Percentiles rank a stretch among this genome's conserved stretches.
These are phyloP conservation scores for Agapanthus africanus DNA, from an alignment of 106 monocot genomes.

Conservation along the genomic window DNA sequence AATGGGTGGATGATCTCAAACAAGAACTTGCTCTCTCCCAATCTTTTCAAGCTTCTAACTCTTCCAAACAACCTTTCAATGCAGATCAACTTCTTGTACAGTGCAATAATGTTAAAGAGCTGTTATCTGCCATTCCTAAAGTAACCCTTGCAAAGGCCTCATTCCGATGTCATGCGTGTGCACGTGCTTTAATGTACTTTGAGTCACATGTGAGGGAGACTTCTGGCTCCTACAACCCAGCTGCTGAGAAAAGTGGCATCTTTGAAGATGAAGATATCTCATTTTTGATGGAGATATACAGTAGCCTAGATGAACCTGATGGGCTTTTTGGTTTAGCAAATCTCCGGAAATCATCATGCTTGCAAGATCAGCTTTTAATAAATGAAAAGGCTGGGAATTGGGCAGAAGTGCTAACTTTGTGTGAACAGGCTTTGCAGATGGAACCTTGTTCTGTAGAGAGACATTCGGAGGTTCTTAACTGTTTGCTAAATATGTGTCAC, in stretches of 20 bases:
- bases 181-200: conserved; percentile 87
- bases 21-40: conserved; percentile 86
- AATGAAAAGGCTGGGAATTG: conserved; percentile 95
- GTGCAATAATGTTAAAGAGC: conserved; percentile 75
- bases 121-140: conserved; percentile 89
- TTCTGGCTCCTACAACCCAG: conserved; percentile 90
- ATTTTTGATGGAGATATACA: conserved; percentile 96
- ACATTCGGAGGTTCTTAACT: conserved; percentile 86
- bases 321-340: conserved; percentile 87
- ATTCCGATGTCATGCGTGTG: conserved; percentile 80
- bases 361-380: conserved; percentile 88
- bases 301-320: conserved; percentile 96
- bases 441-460: conserved; percentile 82
- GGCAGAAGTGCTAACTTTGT: conserved; percentile 89
- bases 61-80: conserved; percentile 30
- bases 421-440: conserved; percentile 92
- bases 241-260: conserved; percentile 58
- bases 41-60: conserved; percentile 23
- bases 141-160: conserved; percentile 93
- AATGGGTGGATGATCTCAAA: conserved; percentile 98
- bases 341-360: conserved; percentile 54
- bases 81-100: conserved; percentile 55
- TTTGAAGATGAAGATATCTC: conserved; percentile 88
- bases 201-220: conserved; percentile 80
- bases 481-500: conserved; percentile 96